phyloP scores from a whole-genome alignment of 345 rosid species.

The Salix viminalis region DNA sequence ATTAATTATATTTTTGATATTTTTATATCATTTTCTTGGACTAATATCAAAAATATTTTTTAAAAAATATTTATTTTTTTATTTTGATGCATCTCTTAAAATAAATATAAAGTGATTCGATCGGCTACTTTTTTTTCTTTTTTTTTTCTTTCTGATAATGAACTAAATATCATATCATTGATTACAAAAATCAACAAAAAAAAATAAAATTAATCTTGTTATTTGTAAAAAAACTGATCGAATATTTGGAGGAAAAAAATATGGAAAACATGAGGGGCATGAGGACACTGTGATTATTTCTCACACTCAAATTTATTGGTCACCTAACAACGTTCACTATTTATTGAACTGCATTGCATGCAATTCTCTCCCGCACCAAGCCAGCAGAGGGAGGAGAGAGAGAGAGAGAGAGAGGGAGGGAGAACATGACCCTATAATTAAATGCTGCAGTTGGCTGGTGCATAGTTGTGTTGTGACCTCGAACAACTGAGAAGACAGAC shows the following conservation, averaged over 20 bases:
- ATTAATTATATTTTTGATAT: no score
- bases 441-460: slow-evolving; percentile 18
- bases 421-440: neutral
- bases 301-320: neutral
- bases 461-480: neutral
- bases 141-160: neutral
- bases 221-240: no score
- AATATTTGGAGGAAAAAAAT: no score
- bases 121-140: neutral
- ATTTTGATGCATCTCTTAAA: neutral
- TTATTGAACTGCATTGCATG: neutral
- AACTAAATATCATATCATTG: no score
- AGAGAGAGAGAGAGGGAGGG: neutral
- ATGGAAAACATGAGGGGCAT: neutral
- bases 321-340: slow-evolving; percentile 9
- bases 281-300: neutral
- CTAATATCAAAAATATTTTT: no score
- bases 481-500: neutral
- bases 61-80: no score
- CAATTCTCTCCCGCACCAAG: neutral
- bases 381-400: neutral
- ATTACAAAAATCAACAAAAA: no score
- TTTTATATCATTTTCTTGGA: no score
- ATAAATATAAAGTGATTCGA: neutral
- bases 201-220: no score